Percentiles rank a stretch among this genome's conserved stretches.
Evolutionary conservation across 2,329 filamentous ascomycete genomes (phyloP).

Genomic region (Xylaria sp.): DNA sequence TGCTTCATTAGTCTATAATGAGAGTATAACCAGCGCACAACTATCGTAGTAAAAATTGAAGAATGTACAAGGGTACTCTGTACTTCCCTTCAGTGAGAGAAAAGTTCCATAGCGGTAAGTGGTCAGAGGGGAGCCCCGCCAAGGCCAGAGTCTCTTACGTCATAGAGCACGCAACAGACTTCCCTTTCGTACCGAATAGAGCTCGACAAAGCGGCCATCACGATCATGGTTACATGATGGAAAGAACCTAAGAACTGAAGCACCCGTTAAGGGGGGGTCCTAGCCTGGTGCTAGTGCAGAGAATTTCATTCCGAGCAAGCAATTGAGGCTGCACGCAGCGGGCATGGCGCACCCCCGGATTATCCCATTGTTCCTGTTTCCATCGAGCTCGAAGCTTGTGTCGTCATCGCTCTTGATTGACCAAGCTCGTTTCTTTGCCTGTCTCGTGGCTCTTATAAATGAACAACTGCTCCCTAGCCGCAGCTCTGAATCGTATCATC

Average conservation of each 20-base stretch:
- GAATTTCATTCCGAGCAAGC: not conserved
- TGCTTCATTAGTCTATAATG: too few species aligned
- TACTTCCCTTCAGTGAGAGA: too few species aligned
- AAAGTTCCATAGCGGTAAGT: too few species aligned
- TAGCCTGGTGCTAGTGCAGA: not conserved
- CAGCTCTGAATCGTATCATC: conserved; percentile 6
- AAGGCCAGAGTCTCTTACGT: conserved; percentile 30
- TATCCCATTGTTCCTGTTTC: conserved; percentile 29
- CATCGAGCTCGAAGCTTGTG: conserved; percentile 10
- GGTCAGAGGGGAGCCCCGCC: conserved; percentile 14
- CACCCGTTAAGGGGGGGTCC: not conserved
- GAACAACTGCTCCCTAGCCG: not conserved
- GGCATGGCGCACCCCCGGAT: conserved; percentile 7
- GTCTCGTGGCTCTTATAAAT: conserved; percentile 24
- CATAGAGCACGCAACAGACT: conserved; percentile 17
- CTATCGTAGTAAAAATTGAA: too few species aligned
- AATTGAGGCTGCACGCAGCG: not conserved
- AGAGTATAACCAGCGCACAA: too few species aligned
- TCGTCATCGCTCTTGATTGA: conserved; percentile 29
- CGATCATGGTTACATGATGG: conserved; percentile 24
- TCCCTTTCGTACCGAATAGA: conserved; percentile 1
- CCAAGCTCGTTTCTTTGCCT: conserved; percentile 12
- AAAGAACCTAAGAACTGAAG: conserved; percentile 4
- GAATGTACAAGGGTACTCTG: too few species aligned
- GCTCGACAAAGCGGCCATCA: conserved; percentile 9